Base-by-base conservation (phyloP, 352 stramenopile genomes). In the Poterioochromonas sp. region DNA sequence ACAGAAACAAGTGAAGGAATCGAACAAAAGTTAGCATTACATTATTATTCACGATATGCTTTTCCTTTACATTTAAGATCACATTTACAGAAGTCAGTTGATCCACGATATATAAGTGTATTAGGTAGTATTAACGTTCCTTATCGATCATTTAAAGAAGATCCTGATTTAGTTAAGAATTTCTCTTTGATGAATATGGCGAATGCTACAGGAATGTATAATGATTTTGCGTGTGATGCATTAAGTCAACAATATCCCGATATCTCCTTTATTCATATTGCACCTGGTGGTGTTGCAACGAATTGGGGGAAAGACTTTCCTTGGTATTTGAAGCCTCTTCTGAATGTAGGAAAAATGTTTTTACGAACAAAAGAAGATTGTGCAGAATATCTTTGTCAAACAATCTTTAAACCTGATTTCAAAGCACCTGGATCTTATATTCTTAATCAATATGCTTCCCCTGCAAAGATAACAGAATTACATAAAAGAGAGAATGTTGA, bases 241-340 rank as follows among this genome's bases (percentile, higher is more conserved):
- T 73, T 87, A 11, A 37, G 77, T 44, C 35, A 81, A 32, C 47
- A 58, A 26, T n/a, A n/a, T n/a, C 47, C 47, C 15, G 47, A 58
- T 15, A 41, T 88, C 34, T 82, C 83, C n/a, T 87, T 87, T 63
- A 70, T 81, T 35, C 85, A 89, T 77, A 81, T 84, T 20, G 64
- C 71, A 58, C 85, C 85, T 20, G 85, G 85, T 34, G 85, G 87
- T 80, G 84, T 89, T n/a, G 81, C 79, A 49, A 86, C 82, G 0
- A 87, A 86, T 79, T 89, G 84, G 85, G 84, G 84, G 0, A 86
- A 82, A 0, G 85, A 89, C 76, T 84, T 89, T 68, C 83, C 84
- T 15, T 63, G 35, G 20, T 79, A 64, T 29, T 62, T 88, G 18
- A 60, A 80, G 20, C 62, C 62, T 44, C 35, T 86, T 0, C 76